Evolutionary conservation across 768 basidiomycete species (phyloP), one percentile per base, ranked within the genome.

Genomic region (Lentinus tigrinus): DNA sequence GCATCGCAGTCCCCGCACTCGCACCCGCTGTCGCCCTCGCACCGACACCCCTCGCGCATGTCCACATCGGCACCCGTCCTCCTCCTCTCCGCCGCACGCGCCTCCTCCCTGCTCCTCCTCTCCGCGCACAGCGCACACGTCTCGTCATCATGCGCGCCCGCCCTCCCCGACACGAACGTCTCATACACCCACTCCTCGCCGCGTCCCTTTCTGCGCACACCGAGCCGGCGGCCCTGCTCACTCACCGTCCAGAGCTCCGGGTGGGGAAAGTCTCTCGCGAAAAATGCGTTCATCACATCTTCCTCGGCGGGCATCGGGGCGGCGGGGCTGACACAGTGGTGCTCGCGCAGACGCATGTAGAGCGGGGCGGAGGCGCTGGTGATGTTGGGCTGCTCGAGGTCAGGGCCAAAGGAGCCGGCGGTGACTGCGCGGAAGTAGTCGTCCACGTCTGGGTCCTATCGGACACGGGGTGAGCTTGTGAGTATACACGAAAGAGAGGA

Each of bases 281-380:
- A 77, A 77, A 77, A 81, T 16, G 72, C 80, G n/a, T 75, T 71
- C 53, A 70, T 60, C 24, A 78, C 61, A 23, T 76, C 73, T 36
- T 79, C 78, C 23, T 78, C 70, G 13, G 47, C 10, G 19, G 62
- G 40, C 3, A 56, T 61, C 1, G 73, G 75, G 21, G 59, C 65
- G 43, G 68, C 73, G 21, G 81, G 78, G 39, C 81, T 72, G 62
- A 76, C 70, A 61, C 76, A 77, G 47, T 78, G 74, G 54, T 81
- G 82, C 67, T 90, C 88, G 47, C 74, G 71, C 28, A 89, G 69
- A 8, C 82, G 78, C 73, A 89, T 76, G 66, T 78, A 87, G 34
- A 88, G 63, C 4, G 85, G 85, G 19, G 76, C 72, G 58, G 76
- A 78, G 6, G 71, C 71, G 28, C 81, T 65, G 23, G 56, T 68